Evolutionary conservation across 2,329 filamentous ascomycete species (phyloP).

Genomic region (Pseudocercospora vitis): DNA sequence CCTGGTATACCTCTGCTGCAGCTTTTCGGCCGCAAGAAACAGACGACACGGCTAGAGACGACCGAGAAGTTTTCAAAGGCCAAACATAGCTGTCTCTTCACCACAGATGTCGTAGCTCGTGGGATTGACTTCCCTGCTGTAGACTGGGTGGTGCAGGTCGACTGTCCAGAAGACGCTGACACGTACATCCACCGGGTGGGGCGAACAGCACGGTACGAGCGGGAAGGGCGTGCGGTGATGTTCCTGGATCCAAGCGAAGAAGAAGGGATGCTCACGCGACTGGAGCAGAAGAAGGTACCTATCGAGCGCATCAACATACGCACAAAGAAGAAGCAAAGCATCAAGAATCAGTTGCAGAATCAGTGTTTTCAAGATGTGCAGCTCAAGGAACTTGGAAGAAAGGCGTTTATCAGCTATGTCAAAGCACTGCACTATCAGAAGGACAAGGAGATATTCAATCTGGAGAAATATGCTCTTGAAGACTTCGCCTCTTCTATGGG

Average conservation of each 20-base stretch:
- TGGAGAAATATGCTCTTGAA: constrained; percentile 80
- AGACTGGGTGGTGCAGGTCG: constrained; percentile 98
- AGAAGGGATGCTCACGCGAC: constrained; percentile 78
- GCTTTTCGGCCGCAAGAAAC: constrained; percentile 91
- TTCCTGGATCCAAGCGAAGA: constrained; percentile 94
- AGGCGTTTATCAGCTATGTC: constrained; percentile 89
- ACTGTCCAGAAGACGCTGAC: constrained; percentile 93
- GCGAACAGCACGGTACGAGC: constrained; percentile 89
- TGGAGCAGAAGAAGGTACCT: constrained; percentile 87
- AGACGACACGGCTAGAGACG: constrained; percentile 82
- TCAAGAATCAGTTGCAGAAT: constrained; percentile 82
- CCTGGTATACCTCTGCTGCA: constrained; percentile 83
- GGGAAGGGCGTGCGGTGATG: constrained; percentile 80
- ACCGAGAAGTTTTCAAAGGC: constrained; percentile 78
- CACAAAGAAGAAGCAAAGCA: constrained; percentile 83
- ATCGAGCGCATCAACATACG: constrained; percentile 84
- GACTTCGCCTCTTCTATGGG: constrained; percentile 82
- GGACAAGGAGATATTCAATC: constrained; percentile 86
- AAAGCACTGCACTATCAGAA: constrained; percentile 83
- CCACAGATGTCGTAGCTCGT: constrained; percentile 90
- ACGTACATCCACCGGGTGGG: constrained; percentile 98
- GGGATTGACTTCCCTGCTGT: constrained; percentile 95
- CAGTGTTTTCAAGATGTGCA: constrained; percentile 96
- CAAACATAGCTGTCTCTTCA: constrained; percentile 84
- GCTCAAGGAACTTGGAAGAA: constrained; percentile 91